These are phyloP conservation scores for Pestalotiopsis sp. DNA, from an alignment of 2,329 filamentous ascomycete species.

Conservation along the genomic window DNA sequence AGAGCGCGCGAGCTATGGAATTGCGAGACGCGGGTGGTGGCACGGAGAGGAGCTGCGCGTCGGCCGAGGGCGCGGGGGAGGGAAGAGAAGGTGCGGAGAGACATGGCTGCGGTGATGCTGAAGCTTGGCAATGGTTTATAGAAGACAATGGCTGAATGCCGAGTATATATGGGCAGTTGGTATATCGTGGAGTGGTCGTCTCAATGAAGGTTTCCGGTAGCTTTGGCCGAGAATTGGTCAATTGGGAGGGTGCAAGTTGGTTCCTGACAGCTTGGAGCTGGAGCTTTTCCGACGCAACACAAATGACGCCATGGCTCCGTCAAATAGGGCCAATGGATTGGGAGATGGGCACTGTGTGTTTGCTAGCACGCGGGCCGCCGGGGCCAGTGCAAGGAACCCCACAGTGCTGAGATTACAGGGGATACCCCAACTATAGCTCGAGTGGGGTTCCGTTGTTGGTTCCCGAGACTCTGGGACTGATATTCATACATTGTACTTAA, in stretches of 20 bases:
- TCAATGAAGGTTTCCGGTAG: not conserved
- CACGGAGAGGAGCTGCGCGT: conserved; percentile 23
- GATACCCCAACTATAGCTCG: not conserved
- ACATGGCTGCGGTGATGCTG: conserved; percentile 20
- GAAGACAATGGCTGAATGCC: not conserved
- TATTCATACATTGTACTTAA: not conserved
- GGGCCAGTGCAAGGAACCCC: not conserved
- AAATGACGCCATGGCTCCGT: conserved; percentile 4
- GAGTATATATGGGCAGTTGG: not conserved
- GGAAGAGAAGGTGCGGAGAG: conserved; percentile 26
- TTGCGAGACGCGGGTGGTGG: conserved; percentile 28
- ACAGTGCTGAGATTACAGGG: not conserved
- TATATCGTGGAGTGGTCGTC: not conserved
- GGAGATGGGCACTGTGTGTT: not conserved
- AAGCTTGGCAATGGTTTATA: not conserved
- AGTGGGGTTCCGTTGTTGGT: not conserved
- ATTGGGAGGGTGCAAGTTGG: not conserved
- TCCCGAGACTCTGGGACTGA: not conserved
- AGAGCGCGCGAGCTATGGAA: conserved; percentile 69
- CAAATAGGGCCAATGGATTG: not conserved
- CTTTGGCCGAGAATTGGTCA: not conserved
- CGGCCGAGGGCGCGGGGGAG: conserved; percentile 22
- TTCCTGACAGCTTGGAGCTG: not conserved
- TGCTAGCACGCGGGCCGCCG: not conserved
- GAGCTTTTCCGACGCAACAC: not conserved